Percentiles rank a stretch among this genome's conserved stretches.
Conservation (phyloP, 495 filamentous ascomycete species). For the Penicillium paradoxum region DNA sequence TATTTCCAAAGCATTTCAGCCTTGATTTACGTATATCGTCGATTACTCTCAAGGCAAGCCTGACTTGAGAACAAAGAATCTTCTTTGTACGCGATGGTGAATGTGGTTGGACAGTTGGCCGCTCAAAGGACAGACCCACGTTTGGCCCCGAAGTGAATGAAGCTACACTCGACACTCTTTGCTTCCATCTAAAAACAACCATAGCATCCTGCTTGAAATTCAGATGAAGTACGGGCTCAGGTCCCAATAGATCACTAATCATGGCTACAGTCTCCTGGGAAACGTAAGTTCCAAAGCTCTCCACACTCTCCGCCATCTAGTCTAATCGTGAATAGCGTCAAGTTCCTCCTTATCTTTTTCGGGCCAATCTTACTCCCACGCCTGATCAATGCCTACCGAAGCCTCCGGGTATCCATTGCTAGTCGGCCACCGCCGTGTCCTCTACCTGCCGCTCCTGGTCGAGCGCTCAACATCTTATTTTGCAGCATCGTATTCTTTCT, state of each 20-base stretch:
- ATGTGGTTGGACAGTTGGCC: neutral
- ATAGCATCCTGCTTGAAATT: neutral
- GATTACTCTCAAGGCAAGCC: no score
- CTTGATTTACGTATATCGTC: no score
- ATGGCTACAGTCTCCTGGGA: slow-evolving; percentile 35
- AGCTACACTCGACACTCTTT: neutral
- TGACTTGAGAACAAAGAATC: no score
- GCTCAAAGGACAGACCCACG: neutral
- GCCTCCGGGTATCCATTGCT: slow-evolving; percentile 52
- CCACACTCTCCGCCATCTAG: neutral
- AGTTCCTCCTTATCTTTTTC: slow-evolving; percentile 78
- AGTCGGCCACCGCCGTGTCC: slow-evolving; percentile 51
- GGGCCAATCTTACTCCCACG: slow-evolving; percentile 79
- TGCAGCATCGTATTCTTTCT: slow-evolving; percentile 52
- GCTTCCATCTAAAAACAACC: neutral
- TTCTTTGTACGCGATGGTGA: neutral
- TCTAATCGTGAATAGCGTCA: slow-evolving; percentile 49
- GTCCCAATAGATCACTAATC: neutral
- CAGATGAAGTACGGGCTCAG: neutral
- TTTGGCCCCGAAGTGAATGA: neutral
- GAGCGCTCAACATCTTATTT: slow-evolving; percentile 59
- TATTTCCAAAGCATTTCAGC: no score
- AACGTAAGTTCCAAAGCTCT: slow-evolving; percentile 28
- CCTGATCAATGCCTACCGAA: slow-evolving; percentile 64
- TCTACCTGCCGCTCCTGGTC: slow-evolving; percentile 36